These are phyloP conservation scores for Phytophthora constricta DNA, from an alignment of 352 stramenopile species.

Conservation along the genomic window DNA sequence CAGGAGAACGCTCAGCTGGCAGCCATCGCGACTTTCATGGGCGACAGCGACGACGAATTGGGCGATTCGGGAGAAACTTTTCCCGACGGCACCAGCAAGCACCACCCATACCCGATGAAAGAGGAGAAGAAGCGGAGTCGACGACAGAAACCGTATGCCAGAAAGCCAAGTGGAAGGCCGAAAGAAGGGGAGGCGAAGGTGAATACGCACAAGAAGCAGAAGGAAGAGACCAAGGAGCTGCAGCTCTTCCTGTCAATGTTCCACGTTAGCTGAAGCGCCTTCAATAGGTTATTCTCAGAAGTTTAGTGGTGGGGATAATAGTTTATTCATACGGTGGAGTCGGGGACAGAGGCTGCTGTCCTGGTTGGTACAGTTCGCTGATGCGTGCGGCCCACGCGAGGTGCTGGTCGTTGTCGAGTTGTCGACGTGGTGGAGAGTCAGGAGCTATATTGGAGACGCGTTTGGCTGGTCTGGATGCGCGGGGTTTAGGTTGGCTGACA, in stretches of 20 bases:
- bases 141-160: conserved; percentile 38
- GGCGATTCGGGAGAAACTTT: not conserved
- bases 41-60: conserved; percentile 52
- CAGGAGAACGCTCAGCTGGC: conserved; percentile 70
- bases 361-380: conserved; percentile 58
- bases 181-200: conserved; percentile 12
- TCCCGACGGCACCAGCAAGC: not conserved
- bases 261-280: conserved; percentile 38
- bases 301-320: not conserved
- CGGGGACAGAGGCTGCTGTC: not conserved
- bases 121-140: conserved; percentile 4
- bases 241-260: conserved; percentile 69
- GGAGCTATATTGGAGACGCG: conserved; percentile 8
- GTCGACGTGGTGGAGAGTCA: conserved; percentile 3
- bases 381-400: conserved; percentile 66
- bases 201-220: conserved; percentile 10
- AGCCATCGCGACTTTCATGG: conserved; percentile 80
- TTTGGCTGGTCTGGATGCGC: conserved; percentile 1
- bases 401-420: conserved; percentile 51
- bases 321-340: not conserved
- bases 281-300: not conserved
- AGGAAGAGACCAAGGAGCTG: conserved; percentile 52
- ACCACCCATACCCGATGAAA: not conserved
- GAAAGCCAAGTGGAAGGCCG: not conserved
- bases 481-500: not conserved